phyloP scores from a whole-genome alignment of 2,329 filamentous ascomycete genomes.

The Pseudogymnoascus destructans region DNA sequence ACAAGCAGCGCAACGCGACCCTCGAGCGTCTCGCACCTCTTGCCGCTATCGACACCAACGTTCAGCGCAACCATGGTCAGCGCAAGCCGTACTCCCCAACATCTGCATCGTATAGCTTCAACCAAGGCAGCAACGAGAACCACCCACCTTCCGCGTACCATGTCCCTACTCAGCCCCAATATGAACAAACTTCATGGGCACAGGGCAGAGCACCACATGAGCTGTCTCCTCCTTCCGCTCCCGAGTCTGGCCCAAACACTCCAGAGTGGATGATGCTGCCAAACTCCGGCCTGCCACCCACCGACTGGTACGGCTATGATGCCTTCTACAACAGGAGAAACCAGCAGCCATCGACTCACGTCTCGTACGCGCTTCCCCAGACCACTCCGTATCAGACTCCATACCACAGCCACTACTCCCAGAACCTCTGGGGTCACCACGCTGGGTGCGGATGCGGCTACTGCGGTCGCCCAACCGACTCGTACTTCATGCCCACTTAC shows the following conservation, averaged over 20 bases:
- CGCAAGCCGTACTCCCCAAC: conserved; percentile 35
- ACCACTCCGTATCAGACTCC: conserved; percentile 36
- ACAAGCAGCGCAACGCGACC: conserved; percentile 27
- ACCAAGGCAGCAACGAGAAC: conserved; percentile 30
- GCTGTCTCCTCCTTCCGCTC: conserved; percentile 39
- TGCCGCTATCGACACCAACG: conserved; percentile 45
- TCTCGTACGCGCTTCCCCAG: conserved; percentile 30
- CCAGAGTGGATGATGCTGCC: conserved; percentile 38
- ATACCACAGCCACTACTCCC: conserved; percentile 31
- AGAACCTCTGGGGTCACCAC: conserved; percentile 34
- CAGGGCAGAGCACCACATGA: conserved; percentile 26
- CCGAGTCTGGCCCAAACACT: conserved; percentile 39
- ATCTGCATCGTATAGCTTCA: conserved; percentile 36
- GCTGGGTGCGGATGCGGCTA: conserved; percentile 34
- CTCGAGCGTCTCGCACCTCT: conserved; percentile 31
- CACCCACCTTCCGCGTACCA: conserved; percentile 22
- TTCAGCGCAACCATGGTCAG: conserved; percentile 38
- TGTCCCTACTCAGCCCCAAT: conserved; percentile 17
- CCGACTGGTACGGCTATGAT: conserved; percentile 38
- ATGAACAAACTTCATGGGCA: conserved; percentile 24
- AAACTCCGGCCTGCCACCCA: conserved; percentile 37
- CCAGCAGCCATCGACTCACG: conserved; percentile 20
- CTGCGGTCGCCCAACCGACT: conserved; percentile 36
- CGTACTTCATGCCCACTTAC: conserved; percentile 33
- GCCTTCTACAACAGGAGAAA: conserved; percentile 32